phyloP scores from a whole-genome alignment of 257 asterid species.

The Lavandula angustifolia region DNA sequence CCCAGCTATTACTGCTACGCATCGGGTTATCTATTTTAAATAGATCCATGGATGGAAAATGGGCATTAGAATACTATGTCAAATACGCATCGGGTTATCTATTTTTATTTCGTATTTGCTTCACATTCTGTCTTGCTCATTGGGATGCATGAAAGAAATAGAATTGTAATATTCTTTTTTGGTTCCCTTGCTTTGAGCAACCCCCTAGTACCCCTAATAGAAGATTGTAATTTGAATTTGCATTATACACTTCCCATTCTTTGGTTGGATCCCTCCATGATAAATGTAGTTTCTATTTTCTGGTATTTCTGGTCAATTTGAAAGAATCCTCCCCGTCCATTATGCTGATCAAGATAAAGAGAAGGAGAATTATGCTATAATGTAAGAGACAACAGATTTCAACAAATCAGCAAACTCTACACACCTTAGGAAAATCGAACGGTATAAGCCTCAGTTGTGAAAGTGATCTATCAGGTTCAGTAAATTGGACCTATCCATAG shows the following conservation, averaged over 20 bases:
- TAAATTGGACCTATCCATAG: constrained; percentile 71
- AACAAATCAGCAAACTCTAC: constrained; percentile 13
- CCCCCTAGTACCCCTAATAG: neutral
- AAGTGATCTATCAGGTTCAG: constrained; percentile 70
- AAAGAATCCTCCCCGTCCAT: constrained; percentile 76
- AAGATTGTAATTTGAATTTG: neutral
- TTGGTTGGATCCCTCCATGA: neutral
- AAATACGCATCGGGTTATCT: too few relatives aligned
- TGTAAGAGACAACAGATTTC: constrained; percentile 2
- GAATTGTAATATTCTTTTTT: neutral
- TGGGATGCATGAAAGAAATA: neutral
- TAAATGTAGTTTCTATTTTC: neutral
- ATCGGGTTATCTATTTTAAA: neutral
- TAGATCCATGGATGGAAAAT: neutral
- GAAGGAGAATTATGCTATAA: constrained; percentile 3
- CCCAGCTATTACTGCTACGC: neutral
- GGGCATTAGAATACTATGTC: neutral
- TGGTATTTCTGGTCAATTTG: neutral
- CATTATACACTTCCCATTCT: neutral
- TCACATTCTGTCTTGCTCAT: neutral
- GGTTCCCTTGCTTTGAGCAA: neutral
- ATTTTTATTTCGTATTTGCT: neutral
- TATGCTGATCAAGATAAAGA: constrained; percentile 51
- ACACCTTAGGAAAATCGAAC: constrained; percentile 73
- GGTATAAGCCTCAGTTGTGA: constrained; percentile 80